These are phyloP conservation scores for Aspergillus phoenicis DNA, from an alignment of 2,329 filamentous ascomycete genomes.

Conservation along the genomic window DNA sequence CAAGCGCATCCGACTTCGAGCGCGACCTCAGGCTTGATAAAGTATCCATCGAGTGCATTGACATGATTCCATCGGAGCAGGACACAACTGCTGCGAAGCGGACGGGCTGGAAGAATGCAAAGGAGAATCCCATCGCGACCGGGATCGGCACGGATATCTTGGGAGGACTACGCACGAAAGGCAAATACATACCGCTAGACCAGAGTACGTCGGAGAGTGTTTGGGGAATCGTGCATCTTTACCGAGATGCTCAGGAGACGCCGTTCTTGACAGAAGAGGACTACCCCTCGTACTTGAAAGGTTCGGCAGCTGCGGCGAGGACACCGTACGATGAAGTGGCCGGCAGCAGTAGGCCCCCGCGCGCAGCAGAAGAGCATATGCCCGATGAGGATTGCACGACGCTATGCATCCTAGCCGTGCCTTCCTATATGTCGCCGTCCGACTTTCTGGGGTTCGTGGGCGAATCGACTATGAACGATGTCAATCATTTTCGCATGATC, in stretches of 20 bases:
- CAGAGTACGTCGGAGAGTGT: slow-evolving; percentile 74
- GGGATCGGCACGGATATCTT: slow-evolving; percentile 54
- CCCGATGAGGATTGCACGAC: slow-evolving; percentile 71
- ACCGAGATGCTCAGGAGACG: slow-evolving; percentile 79
- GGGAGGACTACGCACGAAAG: slow-evolving; percentile 78
- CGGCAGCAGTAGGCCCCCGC: slow-evolving; percentile 23
- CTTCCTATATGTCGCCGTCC: slow-evolving; percentile 86
- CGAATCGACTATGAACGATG: slow-evolving; percentile 78
- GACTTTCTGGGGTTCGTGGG: slow-evolving; percentile 92
- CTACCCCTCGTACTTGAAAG: slow-evolving; percentile 45
- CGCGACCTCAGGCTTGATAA: slow-evolving; percentile 79
- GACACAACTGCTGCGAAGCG: slow-evolving; percentile 29
- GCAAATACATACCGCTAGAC: slow-evolving; percentile 71
- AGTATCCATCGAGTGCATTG: slow-evolving; percentile 79
- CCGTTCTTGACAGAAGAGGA: slow-evolving; percentile 56
- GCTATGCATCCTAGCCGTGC: slow-evolving; percentile 90
- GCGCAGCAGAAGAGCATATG: slow-evolving; percentile 16
- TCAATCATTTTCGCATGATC: slow-evolving; percentile 93
- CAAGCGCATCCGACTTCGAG: slow-evolving; percentile 22
- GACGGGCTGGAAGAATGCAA: slow-evolving; percentile 24
- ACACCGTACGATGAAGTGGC: slow-evolving; percentile 30
- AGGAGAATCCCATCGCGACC: slow-evolving; percentile 47
- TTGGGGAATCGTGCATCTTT: slow-evolving; percentile 93
- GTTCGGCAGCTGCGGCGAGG: slow-evolving; percentile 39
- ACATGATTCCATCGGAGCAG: slow-evolving; percentile 58